These are phyloP conservation scores for Cutaneotrichosporon cutaneum DNA, from an alignment of 1,284 basidiomycete species.

Conservation along the genomic window DNA sequence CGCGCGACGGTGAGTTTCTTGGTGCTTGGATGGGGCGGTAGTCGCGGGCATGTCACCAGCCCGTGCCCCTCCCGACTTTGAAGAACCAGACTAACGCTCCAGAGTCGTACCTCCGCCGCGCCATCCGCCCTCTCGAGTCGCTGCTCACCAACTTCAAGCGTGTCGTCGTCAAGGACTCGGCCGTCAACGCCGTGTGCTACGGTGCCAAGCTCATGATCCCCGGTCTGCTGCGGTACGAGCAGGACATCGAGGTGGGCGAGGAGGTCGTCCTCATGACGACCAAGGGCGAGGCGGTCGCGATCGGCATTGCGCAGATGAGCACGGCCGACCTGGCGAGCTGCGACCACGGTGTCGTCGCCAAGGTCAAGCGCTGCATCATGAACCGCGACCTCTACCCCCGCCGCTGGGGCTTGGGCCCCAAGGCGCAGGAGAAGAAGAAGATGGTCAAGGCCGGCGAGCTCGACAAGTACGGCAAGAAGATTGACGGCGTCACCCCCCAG, in stretches of 20 bases:
- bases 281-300: conserved; percentile 97
- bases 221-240: conserved; percentile 93
- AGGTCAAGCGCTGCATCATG: conserved; percentile 99
- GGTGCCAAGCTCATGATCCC: conserved; percentile 99
- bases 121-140: conserved; percentile 91
- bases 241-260: conserved; percentile 91
- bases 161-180: conserved; percentile 98
- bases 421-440: conserved; percentile 97
- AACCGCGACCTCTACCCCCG: conserved; percentile 97
- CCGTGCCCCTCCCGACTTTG: background rate
- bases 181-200: conserved; percentile 99
- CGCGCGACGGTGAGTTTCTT: conserved; percentile 75
- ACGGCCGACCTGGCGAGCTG: conserved; percentile 97
- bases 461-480: conserved; percentile 91
- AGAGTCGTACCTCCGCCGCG: conserved; percentile 93
- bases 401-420: conserved; percentile 95
- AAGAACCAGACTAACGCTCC: background rate
- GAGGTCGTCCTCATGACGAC: conserved; percentile 99
- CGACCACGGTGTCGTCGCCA: conserved; percentile 98
- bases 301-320: conserved; percentile 97
- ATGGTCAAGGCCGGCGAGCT: conserved; percentile 94
- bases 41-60: background rate
- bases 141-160: conserved; percentile 96
- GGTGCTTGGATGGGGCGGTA: background rate
- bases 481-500: conserved; percentile 84